Conservation (phyloP, 257 asterid genomes). For the Dorcoceras hygrometricum region DNA sequence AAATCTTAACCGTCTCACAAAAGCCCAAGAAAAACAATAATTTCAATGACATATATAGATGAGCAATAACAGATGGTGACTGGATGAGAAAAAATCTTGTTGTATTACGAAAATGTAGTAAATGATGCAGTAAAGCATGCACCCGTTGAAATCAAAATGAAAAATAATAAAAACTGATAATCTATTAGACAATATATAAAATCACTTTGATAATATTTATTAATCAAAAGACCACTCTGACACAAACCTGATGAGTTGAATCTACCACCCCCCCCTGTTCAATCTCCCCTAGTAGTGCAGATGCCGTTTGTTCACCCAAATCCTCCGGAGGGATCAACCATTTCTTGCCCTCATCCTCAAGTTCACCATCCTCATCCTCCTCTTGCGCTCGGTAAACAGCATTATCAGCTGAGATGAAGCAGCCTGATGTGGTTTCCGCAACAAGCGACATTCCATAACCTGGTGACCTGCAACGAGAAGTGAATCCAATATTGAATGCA, state of each 20-base stretch:
- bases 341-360: constrained; percentile 52
- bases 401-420: constrained; percentile 70
- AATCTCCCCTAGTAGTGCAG: constrained; percentile 58
- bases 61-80: background rate
- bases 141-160: background rate
- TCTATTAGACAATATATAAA: background rate
- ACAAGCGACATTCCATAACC: constrained; percentile 83
- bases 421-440: constrained; percentile 90
- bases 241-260: constrained; percentile 91
- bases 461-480: constrained; percentile 59
- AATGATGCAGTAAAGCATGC: too few relatives aligned
- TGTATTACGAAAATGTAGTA: background rate
- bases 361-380: constrained; percentile 42
- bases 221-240: background rate
- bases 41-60: background rate
- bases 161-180: background rate
- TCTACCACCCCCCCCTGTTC: constrained; percentile 97
- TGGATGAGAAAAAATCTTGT: background rate
- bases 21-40: background rate
- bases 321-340: constrained; percentile 64
- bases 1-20: background rate
- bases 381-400: constrained; percentile 47
- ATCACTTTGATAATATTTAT: background rate
- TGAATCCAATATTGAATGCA: constrained; percentile 16
- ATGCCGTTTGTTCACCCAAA: constrained; percentile 65